These are phyloP conservation scores for Plicaturopsis crispa DNA, from an alignment of 768 basidiomycete species.

Conservation along the genomic window DNA sequence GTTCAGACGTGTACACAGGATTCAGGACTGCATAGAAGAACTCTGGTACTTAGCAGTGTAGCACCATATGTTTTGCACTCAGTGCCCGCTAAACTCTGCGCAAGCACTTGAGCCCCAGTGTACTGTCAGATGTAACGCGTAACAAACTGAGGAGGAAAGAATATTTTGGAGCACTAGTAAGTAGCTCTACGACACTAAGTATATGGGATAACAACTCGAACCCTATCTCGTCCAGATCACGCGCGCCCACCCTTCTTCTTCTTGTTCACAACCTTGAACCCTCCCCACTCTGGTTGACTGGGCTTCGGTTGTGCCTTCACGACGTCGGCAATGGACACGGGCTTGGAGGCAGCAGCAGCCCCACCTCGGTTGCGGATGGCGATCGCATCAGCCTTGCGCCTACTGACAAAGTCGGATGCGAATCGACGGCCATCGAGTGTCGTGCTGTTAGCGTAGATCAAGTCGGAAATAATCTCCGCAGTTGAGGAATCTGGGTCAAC, in stretches of 20 bases:
- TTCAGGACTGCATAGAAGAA: too few relatives aligned
- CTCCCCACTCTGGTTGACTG: constrained; percentile 72
- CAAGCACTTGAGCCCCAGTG: too few relatives aligned
- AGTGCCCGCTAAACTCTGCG: too few relatives aligned
- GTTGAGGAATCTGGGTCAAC: constrained; percentile 80
- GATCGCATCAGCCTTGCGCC: constrained; percentile 76
- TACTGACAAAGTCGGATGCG: constrained; percentile 84
- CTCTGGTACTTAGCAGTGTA: too few relatives aligned
- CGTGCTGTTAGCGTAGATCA: constrained; percentile 90
- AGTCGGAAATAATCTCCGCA: constrained; percentile 88
- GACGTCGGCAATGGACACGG: constrained; percentile 77
- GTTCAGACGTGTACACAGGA: too few relatives aligned
- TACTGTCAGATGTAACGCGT: too few relatives aligned
- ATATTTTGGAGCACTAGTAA: too few relatives aligned
- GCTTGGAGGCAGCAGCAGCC: constrained; percentile 18
- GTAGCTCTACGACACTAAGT: too few relatives aligned
- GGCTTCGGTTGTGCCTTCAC: constrained; percentile 84
- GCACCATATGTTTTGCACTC: too few relatives aligned
- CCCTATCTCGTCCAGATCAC: too few relatives aligned
- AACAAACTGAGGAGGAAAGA: too few relatives aligned
- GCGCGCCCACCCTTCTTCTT: constrained; percentile 79
- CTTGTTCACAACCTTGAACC: constrained; percentile 91
- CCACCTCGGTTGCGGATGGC: constrained; percentile 40
- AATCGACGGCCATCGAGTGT: constrained; percentile 94
- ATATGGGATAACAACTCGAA: too few relatives aligned